Percentiles rank a stretch among this genome's conserved stretches.
Evolutionary conservation across 495 filamentous ascomycete species (phyloP).

Genomic region (Xylona heveae): DNA sequence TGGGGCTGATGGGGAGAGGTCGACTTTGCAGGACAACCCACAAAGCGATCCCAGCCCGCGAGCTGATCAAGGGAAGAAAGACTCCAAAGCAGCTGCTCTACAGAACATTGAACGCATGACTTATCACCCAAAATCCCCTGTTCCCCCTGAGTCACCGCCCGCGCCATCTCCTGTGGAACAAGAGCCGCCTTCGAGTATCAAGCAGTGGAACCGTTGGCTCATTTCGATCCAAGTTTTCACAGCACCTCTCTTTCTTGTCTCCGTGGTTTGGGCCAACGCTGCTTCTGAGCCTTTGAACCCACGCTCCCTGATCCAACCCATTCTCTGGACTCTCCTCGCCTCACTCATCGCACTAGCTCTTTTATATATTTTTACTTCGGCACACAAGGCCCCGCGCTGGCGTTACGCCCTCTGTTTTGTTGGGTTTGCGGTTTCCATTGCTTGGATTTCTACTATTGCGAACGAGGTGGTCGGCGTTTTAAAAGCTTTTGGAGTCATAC

Average conservation of each 20-base stretch:
- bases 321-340: conserved; percentile 44
- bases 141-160: conserved; percentile 6
- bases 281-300: conserved; percentile 15
- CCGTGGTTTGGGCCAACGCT: conserved; percentile 55
- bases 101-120: no score
- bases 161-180: not conserved
- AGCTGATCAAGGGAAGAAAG: no score
- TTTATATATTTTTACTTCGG: conserved; percentile 40
- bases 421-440: conserved; percentile 78
- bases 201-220: conserved; percentile 82
- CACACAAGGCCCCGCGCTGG: conserved; percentile 35
- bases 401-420: conserved; percentile 62
- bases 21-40: conserved; percentile 28
- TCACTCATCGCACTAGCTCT: conserved; percentile 41
- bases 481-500: conserved; percentile 80
- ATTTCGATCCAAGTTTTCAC: conserved; percentile 67
- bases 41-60: no score
- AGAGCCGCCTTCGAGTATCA: conserved; percentile 12
- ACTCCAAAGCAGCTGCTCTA: conserved; percentile 20
- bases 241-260: conserved; percentile 62
- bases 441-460: conserved; percentile 93
- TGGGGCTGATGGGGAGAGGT: no score
- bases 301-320: conserved; percentile 31
- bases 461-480: conserved; percentile 91
- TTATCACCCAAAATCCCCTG: conserved; percentile 9